Evolutionary conservation across 805 yeast genomes (phyloP), one percentile per base, ranked within the genome.

Genomic region (Saccharomycopsis fibuligera): DNA sequence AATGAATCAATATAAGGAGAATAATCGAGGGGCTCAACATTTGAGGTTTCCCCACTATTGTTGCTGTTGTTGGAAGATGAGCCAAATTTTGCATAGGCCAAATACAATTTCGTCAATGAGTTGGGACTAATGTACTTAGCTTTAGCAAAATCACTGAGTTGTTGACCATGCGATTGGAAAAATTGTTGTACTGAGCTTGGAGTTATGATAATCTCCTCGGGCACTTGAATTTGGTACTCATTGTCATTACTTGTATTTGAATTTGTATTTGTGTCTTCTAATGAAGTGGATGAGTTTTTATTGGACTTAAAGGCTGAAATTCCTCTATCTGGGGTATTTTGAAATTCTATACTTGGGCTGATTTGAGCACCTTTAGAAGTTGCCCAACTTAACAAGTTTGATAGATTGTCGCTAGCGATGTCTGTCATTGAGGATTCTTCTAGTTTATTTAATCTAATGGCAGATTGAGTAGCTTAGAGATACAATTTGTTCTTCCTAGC

Each of bases 351-450:
- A 2, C 57, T 45, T 0, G 58, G 59, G 46, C 68, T 64, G 12
- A 76, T 64, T 0, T 43, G 27, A 2, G 72, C 64, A 17, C 76
- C 76, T 49, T 71, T 62, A 0, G 50, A 44, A 2, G 31, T 55
- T 1, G 74, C 71, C 77, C 78, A 70, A 3, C 57, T 36, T 2
- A 70, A 17, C 17, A 65, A 58, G 2, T 30, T 38, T 2, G 57
- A 40, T 12, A 63, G 38, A 17, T 22, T 29, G 22, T 39, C 39
- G 6, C n/a, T 5, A 17, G 36, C 16, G 21, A 39, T 29, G 19
- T 16, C 19, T 9, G 37, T 33, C 37, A 33, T 33, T 33, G 8
- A 9, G 8, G 31, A 29, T 29, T 29, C 31, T 29, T 29, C 31
- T 12, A 9, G n/a, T n/a, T n/a, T n/a, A n/a, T n/a, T n/a, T n/a